Conservation (phyloP, 805 yeast species). For the Wickerhamomyces rabaulensis region DNA sequence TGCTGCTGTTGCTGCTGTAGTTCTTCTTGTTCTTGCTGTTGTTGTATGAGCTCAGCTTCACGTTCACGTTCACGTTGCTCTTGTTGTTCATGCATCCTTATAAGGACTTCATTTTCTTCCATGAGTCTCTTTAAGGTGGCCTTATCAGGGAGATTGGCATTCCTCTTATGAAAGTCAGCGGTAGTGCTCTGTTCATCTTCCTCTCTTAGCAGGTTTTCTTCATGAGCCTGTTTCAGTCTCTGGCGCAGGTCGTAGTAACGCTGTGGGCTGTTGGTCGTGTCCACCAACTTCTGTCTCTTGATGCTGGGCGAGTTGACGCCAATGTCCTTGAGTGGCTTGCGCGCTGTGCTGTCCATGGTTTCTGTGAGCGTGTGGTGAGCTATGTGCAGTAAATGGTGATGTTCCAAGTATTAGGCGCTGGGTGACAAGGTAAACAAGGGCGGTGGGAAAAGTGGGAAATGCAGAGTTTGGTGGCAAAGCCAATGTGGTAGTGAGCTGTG, state of each 20-base stretch:
- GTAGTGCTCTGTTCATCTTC: background rate
- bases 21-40: constrained; percentile 3
- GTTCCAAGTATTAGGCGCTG: background rate
- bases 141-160: background rate
- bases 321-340: constrained; percentile 20
- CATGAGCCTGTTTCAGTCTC: background rate
- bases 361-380: background rate
- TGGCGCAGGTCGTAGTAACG: background rate
- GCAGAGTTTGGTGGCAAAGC: background rate
- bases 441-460: background rate
- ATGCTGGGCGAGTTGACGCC: constrained; percentile 24
- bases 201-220: background rate
- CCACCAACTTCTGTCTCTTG: constrained; percentile 19
- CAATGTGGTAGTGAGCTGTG: background rate
- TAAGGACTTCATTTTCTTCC: background rate
- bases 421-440: background rate
- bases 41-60: background rate
- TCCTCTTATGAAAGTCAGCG: background rate
- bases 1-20: constrained; percentile 2
- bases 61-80: constrained; percentile 1
- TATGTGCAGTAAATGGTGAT: background rate
- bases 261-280: background rate
- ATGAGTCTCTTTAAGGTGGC: background rate
- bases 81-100: constrained; percentile 1
- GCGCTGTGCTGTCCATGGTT: constrained; percentile 14